These are phyloP conservation scores for Phyllosticta ampelicida DNA, from an alignment of 2,329 filamentous ascomycete species.

Conservation along the genomic window DNA sequence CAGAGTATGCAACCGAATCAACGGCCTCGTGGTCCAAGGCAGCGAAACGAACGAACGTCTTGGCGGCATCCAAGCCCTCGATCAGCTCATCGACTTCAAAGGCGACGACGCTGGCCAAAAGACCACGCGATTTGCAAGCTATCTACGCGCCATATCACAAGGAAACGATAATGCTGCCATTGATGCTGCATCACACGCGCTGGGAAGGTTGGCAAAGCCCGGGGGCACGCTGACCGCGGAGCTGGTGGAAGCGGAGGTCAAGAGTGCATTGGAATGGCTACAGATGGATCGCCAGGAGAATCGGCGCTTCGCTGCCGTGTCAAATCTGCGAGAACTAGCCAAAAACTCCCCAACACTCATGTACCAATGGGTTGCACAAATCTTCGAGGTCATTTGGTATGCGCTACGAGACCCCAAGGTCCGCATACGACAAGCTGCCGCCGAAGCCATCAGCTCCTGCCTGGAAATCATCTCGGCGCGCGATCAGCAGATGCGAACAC, in stretches of 20 bases:
- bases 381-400: constrained; percentile 95
- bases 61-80: constrained; percentile 83
- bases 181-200: constrained; percentile 75
- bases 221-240: constrained; percentile 92
- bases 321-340: constrained; percentile 82
- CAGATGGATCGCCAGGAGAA: constrained; percentile 92
- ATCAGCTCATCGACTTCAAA: constrained; percentile 90
- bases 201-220: constrained; percentile 83
- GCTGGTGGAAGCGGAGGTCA: constrained; percentile 91
- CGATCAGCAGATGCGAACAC: constrained; percentile 75
- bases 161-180: constrained; percentile 88
- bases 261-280: constrained; percentile 91
- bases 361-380: constrained; percentile 88
- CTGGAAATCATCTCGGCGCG: constrained; percentile 92
- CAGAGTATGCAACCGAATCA: constrained; percentile 54
- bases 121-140: constrained; percentile 87
- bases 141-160: constrained; percentile 74
- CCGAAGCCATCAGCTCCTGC: constrained; percentile 86
- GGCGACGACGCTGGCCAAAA: constrained; percentile 88
- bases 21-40: constrained; percentile 69
- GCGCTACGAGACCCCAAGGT: constrained; percentile 82
- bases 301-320: constrained; percentile 81
- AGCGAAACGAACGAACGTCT: constrained; percentile 80
- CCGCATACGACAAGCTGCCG: constrained; percentile 82
- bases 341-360: constrained; percentile 90